Base-by-base conservation (phyloP, 2,329 filamentous ascomycete species). In the Pseudogymnoascus sp. region DNA sequence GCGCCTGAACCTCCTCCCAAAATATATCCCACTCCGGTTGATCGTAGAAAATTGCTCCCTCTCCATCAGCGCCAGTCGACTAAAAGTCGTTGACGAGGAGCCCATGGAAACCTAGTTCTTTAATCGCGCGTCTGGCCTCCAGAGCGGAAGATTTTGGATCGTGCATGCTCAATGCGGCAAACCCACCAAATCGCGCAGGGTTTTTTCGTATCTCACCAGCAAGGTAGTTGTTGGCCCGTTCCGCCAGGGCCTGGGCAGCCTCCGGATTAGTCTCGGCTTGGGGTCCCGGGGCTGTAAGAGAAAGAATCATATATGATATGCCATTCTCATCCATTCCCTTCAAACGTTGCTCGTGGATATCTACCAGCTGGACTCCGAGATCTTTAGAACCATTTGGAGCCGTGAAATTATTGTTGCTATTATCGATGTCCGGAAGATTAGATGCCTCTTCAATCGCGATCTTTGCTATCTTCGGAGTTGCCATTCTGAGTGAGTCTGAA, bases 381-480 rank as follows among this genome's bases (percentile, higher is more conserved):
- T 87, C 72, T 87, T 82, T 21, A 73, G 76, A 63, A 78, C 77
- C 79, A 70, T 85, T 87, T 21, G 86, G 73, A 8, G 76, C 74
- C 1, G 84, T 84, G 82, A 83, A 85, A 82, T 83, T 85, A 66
- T 76, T 75, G 5, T 81, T 83, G 71, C 80, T 81, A 66, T 85
- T 81, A 59, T 80, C 76, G 66, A 85, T 78, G 38, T 83, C 78
- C 60, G 84, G 82, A 8, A 86, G 77, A 65, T 80, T 81, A 65
- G 85, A 86, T 14, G 83, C 82, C 74, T 86, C 84, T 71, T 86
- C 84, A 21, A 86, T 76, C 10, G 81, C 81, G 63, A 86, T 78
- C 66, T 87, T 86, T 65, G 84, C 84, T 11, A 79, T 73, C 82
- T 84, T 85, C 35, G 12, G 2, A 37, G 35, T 37, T n/a, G 35